Evolutionary conservation across 2,329 filamentous ascomycete species (phyloP).

Genomic region (Trichoderma sp.): DNA sequence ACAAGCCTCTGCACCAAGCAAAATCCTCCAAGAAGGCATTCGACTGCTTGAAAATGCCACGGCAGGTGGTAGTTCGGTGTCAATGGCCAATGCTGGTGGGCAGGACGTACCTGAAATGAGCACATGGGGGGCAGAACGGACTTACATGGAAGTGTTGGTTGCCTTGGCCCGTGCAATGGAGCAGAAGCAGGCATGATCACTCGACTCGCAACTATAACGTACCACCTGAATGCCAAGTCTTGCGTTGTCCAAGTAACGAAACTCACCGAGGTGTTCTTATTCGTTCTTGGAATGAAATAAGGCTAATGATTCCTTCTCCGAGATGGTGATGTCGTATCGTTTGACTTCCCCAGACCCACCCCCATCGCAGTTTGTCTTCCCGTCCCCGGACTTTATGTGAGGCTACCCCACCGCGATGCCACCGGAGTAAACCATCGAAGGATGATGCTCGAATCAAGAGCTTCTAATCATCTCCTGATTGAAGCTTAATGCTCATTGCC

Average conservation of each 20-base stretch:
- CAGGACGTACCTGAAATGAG: background rate
- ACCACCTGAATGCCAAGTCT: background rate
- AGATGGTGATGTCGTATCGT: background rate
- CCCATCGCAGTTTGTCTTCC: background rate
- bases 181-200: background rate
- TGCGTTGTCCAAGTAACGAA: background rate
- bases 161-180: background rate
- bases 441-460: background rate
- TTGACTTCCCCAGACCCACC: background rate
- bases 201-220: background rate
- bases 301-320: background rate
- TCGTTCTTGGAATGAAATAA: background rate
- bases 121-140: background rate
- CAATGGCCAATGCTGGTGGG: background rate
- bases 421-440: background rate
- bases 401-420: background rate
- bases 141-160: background rate
- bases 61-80: background rate
- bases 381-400: background rate
- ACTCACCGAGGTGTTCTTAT: background rate
- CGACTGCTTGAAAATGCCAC: background rate
- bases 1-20: background rate
- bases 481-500: background rate
- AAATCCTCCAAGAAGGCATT: background rate
- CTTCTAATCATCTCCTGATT: background rate